phyloP scores from a whole-genome alignment of 2,329 filamentous ascomycete species.

The Alternaria infectoria region DNA sequence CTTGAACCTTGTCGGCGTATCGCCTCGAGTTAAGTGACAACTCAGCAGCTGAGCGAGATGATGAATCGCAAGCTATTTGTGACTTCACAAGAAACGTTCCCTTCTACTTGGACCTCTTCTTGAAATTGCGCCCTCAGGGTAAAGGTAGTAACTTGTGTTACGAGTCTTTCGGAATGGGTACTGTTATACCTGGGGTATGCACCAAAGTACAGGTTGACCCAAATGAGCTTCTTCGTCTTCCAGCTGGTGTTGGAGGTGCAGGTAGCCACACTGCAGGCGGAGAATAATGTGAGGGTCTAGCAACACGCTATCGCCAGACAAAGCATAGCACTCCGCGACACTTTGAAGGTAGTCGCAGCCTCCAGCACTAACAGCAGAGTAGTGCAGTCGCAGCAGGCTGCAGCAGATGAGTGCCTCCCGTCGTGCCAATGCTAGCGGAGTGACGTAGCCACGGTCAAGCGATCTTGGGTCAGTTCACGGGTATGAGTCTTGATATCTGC shows the following conservation, averaged over 20 bases:
- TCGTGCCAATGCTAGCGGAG: not conserved
- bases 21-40: not conserved
- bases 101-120: not conserved
- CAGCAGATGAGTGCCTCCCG: not conserved
- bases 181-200: not conserved
- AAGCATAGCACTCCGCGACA: not conserved
- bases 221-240: not conserved
- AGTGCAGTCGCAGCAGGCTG: not conserved
- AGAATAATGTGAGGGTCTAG: not conserved
- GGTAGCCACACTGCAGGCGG: not conserved
- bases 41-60: slow-evolving; percentile 2
- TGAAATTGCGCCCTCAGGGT: not conserved
- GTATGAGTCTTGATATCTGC: not conserved
- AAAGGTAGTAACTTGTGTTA: not conserved
- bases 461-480: not conserved
- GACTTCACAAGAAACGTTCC: not conserved
- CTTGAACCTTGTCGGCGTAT: slow-evolving; percentile 2
- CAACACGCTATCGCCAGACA: not conserved
- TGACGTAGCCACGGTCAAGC: not conserved
- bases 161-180: not conserved
- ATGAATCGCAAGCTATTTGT: not conserved
- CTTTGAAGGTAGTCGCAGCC: not conserved
- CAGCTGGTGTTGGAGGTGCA: not conserved
- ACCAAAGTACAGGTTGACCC: not conserved
- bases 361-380: not conserved